A percentile compares a stretch with the other conserved stretches of the same genome.
Conservation (phyloP, 2,329 filamentous ascomycete species). For the Albophoma yamanashiensis region DNA sequence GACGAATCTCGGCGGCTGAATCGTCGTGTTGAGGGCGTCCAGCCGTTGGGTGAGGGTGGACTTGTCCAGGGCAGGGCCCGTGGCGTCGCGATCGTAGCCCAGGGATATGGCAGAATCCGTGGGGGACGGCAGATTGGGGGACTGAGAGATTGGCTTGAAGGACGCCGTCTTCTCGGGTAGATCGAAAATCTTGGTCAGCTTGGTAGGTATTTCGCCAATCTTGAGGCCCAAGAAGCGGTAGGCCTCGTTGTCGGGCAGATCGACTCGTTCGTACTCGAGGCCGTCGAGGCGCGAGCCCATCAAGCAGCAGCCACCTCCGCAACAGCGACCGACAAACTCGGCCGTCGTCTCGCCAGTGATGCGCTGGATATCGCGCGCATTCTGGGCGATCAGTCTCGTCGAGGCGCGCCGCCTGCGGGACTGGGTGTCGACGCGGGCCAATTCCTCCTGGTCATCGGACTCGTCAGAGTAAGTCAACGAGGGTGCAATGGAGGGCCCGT, state of each 20-base stretch:
- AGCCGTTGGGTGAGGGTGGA: conserved; percentile 7
- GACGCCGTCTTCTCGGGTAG: conserved; percentile 68
- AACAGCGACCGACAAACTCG: conserved; percentile 51
- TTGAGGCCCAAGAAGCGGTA: conserved; percentile 71
- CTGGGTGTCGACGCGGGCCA: conserved; percentile 27
- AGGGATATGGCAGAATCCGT: conserved; percentile 39
- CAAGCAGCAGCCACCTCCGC: conserved; percentile 54
- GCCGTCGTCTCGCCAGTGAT: conserved; percentile 55
- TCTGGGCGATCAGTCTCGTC: conserved; percentile 56
- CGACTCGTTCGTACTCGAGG: conserved; percentile 40
- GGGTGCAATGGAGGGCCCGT: conserved; percentile 41
- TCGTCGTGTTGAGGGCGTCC: conserved; percentile 39
- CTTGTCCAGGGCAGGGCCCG: conserved; percentile 20
- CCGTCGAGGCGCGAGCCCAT: conserved; percentile 33
- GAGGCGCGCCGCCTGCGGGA: conserved; percentile 53
- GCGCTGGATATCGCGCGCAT: conserved; percentile 48
- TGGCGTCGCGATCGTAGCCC: conserved; percentile 19
- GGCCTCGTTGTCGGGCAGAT: conserved; percentile 69
- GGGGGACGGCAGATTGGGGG: conserved; percentile 25
- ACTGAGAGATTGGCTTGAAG: conserved; percentile 46
- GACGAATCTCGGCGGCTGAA: conserved; percentile 78
- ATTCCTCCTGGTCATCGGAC: conserved; percentile 47
- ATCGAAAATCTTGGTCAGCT: conserved; percentile 59
- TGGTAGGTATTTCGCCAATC: conserved; percentile 62
- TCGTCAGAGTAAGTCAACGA: conserved; percentile 54